Base-by-base conservation (phyloP, 2,329 filamentous ascomycete species). In the Rutstroemia sydowiana region DNA sequence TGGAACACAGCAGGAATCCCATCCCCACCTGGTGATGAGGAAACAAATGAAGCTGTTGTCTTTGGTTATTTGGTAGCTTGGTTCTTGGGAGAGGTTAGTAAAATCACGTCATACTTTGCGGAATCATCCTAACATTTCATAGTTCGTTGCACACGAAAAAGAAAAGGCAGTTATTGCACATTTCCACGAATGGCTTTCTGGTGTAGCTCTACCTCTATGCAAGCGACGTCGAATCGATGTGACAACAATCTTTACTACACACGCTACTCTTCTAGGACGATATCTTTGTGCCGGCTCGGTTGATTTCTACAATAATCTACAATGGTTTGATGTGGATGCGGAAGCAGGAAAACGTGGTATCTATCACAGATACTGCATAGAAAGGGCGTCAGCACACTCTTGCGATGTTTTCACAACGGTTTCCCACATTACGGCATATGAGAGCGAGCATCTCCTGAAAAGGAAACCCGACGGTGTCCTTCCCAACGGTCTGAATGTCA, bases 251-350 rank as follows among this genome's bases (percentile, higher is more conserved):
- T 97, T 97, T 75, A 98, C 93, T 39, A 98, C 93, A 2, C 93
- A 97, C 71, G 93, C 93, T 21, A 97, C 93, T 5, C 79, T 98
- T 10, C 82, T 98, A 45, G 93, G 93, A 57, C 85, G 93, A 64
- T 97, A 98, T 67, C 87, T 97, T 45, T 97, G 93, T 68, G 93
- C 93, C 47, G 93, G 93, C 49, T 96, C 91, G 0, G 93, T 97
- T 57, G 93, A 98, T 69, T 97, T 98, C 69, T 98, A 98, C 79
- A 98, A 97, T 75, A 96, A 97, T 69, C 79, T 98, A 48, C 92
- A 97, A 70, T 87, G 84, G 73, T 97, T 98, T 66, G 92, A 98
- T 66, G 90, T 95, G 28, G 93, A 98, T 68, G 84, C 89, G 5
- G 93, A 98, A 71, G 93, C 93, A 16, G 93, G 93, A 56, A 97